Percentiles rank a stretch among this genome's conserved stretches.
These are phyloP conservation scores for Exophiala spinifera DNA, from an alignment of 2,329 filamentous ascomycete genomes.

Conservation along the genomic window DNA sequence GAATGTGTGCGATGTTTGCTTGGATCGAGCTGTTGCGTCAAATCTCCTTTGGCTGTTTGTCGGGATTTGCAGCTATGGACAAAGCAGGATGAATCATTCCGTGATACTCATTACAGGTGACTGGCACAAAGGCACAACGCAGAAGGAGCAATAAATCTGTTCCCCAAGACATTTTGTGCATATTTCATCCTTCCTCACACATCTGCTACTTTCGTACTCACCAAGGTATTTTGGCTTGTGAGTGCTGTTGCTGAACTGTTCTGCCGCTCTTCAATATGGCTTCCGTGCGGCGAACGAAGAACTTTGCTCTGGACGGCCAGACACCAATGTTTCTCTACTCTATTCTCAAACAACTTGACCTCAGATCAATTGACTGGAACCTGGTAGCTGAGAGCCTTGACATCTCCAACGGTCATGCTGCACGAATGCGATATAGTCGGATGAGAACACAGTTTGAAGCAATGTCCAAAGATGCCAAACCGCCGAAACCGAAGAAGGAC, in stretches of 20 bases:
- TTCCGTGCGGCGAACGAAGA: slow-evolving; percentile 20
- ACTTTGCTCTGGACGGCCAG: slow-evolving; percentile 44
- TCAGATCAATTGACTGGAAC: slow-evolving; percentile 55
- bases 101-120: background rate
- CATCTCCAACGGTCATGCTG: slow-evolving; percentile 56
- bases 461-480: slow-evolving; percentile 27
- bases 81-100: background rate
- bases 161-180: background rate
- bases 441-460: slow-evolving; percentile 55
- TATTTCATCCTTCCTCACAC: background rate
- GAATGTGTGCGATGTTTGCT: background rate
- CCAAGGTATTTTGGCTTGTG: background rate
- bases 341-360: slow-evolving; percentile 54
- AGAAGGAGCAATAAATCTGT: background rate
- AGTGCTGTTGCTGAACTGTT: background rate
- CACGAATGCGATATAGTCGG: slow-evolving; percentile 56
- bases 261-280: slow-evolving; percentile 9
- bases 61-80: background rate
- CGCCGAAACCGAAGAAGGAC: slow-evolving; percentile 18
- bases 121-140: background rate
- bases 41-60: background rate
- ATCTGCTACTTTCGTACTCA: background rate
- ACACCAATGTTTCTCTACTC: slow-evolving; percentile 54
- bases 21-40: no score
- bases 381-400: slow-evolving; percentile 48